Base-by-base conservation (phyloP, 2,329 filamentous ascomycete genomes). In the Leptosphaerulina australis region DNA sequence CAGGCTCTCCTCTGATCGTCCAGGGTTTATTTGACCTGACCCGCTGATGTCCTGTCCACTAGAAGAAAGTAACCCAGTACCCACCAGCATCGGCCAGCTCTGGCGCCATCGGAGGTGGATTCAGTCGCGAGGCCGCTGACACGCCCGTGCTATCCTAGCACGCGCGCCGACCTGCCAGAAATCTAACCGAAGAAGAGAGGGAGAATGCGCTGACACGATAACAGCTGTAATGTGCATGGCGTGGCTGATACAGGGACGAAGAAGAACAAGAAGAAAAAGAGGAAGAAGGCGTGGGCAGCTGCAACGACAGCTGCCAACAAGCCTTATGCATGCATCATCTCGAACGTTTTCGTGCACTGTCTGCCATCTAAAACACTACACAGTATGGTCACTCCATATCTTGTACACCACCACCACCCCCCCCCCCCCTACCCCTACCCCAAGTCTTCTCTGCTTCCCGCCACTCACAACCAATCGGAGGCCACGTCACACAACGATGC, bases 401-500 rank as follows among this genome's bases (percentile, higher is more conserved):
- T 26, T 12, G 20, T 36, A 25, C 34, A 12, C 34, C 24, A 5
- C 34, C 10, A 18, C 7, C n/a, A n/a, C n/a, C n/a, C n/a, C n/a
- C n/a, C n/a, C n/a, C n/a, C n/a, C n/a, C n/a, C n/a, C n/a, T n/a
- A n/a, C n/a, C n/a, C n/a, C n/a, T n/a, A n/a, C n/a, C n/a, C n/a
- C n/a, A n/a, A n/a, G n/a, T n/a, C n/a, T n/a, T 22, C 12, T 14
- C 34, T 21, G 25, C 34, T 36, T 14, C 25, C 29, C 31, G 22
- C 24, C 3, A 21, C 17, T 30, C 8, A 6, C 9, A 28, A 28
- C 43, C 28, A 36, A 49, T 8, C 30, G 18, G 33, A 54, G 33
- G 45, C 46, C 44, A 40, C 45, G 50, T 59, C 24, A 26, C 53
- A 59, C 56, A 53, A 33, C 49, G 25, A 49, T 36, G 18, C 52